Evolutionary conservation across 2,329 filamentous ascomycete genomes (phyloP).

Genomic region (Nigrograna mackinnonii): DNA sequence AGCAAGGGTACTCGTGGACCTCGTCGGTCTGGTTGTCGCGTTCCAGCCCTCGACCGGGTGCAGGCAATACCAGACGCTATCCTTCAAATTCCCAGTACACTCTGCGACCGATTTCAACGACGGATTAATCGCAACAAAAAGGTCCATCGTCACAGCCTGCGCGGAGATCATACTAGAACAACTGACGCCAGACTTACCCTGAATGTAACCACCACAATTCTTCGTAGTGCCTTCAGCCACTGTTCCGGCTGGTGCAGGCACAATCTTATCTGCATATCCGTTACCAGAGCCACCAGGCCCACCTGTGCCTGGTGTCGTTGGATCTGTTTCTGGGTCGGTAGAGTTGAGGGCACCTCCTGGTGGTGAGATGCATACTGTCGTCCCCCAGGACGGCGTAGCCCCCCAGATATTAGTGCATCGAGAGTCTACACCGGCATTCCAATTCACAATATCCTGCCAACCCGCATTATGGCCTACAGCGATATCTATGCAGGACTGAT

Average conservation of each 20-base stretch:
- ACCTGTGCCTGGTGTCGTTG: slow-evolving; percentile 1
- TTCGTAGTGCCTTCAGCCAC: neutral
- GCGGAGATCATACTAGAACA: slow-evolving; percentile 1
- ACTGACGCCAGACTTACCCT: neutral
- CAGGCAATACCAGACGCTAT: slow-evolving; percentile 4
- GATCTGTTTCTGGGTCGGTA: slow-evolving; percentile 1
- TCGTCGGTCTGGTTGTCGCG: no score
- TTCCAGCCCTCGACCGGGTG: slow-evolving; percentile 3
- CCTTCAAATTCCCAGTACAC: slow-evolving; percentile 2
- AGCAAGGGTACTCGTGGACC: no score
- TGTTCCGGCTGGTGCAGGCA: neutral
- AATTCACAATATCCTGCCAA: neutral
- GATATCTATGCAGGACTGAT: neutral
- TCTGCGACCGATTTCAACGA: neutral
- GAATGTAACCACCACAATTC: slow-evolving; percentile 1
- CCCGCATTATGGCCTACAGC: neutral
- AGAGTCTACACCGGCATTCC: neutral
- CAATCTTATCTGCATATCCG: slow-evolving; percentile 3
- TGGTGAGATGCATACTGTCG: slow-evolving; percentile 4
- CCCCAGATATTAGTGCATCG: slow-evolving; percentile 1
- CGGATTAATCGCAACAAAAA: slow-evolving; percentile 1
- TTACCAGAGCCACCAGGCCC: slow-evolving; percentile 7
- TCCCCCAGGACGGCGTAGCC: slow-evolving; percentile 1
- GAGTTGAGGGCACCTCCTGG: slow-evolving; percentile 3
- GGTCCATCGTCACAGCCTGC: neutral